Conservation (phyloP, 331 rosid species). For the Malus hybrid region DNA sequence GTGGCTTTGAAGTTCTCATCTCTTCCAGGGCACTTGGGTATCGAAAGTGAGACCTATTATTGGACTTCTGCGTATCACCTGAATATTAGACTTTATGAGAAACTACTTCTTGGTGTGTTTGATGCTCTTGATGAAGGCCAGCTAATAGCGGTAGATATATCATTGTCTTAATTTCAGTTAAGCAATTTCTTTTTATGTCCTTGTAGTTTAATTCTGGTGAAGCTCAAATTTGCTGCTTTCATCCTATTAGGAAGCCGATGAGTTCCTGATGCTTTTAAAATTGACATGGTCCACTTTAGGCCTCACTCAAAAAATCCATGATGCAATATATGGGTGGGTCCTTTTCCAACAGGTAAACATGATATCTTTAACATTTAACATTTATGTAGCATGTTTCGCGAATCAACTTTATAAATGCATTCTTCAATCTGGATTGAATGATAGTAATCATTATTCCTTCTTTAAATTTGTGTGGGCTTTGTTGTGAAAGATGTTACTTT, state of each 20-base stretch:
- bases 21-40: constrained; percentile 30
- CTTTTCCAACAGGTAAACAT: constrained; percentile 49
- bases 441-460: background rate
- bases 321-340: constrained; percentile 40
- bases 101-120: constrained; percentile 37
- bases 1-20: constrained; percentile 33
- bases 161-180: constrained; percentile 1
- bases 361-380: background rate
- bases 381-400: background rate
- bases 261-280: constrained; percentile 26
- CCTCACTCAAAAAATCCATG: constrained; percentile 41
- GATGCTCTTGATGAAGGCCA: constrained; percentile 48
- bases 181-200: background rate
- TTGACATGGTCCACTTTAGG: constrained; percentile 48
- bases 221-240: background rate
- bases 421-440: background rate
- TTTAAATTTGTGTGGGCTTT: background rate
- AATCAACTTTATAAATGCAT: background rate
- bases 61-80: constrained; percentile 46
- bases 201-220: background rate
- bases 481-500: background rate
- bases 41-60: constrained; percentile 29
- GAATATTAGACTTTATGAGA: constrained; percentile 47
- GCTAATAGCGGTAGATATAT: constrained; percentile 28
- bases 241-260: constrained; percentile 39